Percentiles rank a stretch among this genome's conserved stretches.
Conservation (phyloP, 345 rosid genomes). For the Geranium brycei region DNA sequence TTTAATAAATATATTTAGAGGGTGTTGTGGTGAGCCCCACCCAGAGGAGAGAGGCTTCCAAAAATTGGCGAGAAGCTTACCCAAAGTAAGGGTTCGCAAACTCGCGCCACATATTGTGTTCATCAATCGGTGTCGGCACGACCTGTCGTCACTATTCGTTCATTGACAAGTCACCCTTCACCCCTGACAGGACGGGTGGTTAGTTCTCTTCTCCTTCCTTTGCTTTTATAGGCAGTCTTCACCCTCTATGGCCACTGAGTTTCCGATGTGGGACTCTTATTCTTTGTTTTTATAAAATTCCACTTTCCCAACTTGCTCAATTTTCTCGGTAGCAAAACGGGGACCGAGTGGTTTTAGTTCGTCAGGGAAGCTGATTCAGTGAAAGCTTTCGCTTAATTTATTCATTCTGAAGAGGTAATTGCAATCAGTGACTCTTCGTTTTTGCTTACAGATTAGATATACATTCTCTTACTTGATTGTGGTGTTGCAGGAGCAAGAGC, state of each 20-base stretch:
- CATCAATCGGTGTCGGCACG: conserved; percentile 64
- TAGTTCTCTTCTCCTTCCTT: rapidly evolving
- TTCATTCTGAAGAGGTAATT: too few relatives aligned
- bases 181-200: conserved; percentile 61
- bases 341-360: too few relatives aligned
- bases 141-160: conserved; percentile 71
- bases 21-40: conserved; percentile 20
- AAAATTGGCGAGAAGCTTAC: conserved; percentile 67
- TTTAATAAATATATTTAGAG: neutral
- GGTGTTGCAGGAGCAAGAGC: too few relatives aligned
- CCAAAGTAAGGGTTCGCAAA: conserved; percentile 42
- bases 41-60: conserved; percentile 36
- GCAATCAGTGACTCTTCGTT: too few relatives aligned
- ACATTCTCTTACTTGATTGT: too few relatives aligned
- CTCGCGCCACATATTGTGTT: conserved; percentile 34
- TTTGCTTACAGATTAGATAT: too few relatives aligned
- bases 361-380: too few relatives aligned
- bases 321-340: too few relatives aligned
- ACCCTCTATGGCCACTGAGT: rapidly evolving
- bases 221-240: neutral
- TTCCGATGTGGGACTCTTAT: conserved; percentile 12
- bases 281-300: too few relatives aligned
- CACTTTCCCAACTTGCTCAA: too few relatives aligned
- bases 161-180: conserved; percentile 60
- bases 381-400: too few relatives aligned